Conservation (phyloP, 768 basidiomycete genomes). For the Cyclocybe cylindracea region DNA sequence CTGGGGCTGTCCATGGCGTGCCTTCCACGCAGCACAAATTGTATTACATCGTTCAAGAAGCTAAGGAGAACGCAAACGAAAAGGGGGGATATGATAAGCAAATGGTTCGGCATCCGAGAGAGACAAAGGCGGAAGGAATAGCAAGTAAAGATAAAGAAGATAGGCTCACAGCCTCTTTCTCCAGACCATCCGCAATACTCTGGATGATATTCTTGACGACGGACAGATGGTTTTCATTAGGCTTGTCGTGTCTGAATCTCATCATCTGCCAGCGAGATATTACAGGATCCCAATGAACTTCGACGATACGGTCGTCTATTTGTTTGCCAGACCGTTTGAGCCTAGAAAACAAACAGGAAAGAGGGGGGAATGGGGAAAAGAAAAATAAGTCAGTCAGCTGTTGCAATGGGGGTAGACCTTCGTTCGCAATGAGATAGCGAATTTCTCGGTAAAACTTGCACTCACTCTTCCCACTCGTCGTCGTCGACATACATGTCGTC, state of each 20-base stretch:
- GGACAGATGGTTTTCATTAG: constrained; percentile 81
- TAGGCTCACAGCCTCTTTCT: constrained; percentile 76
- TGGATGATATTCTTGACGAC: constrained; percentile 88
- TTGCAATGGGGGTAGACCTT: constrained; percentile 5
- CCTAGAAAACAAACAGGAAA: constrained; percentile 38
- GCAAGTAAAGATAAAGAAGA: not conserved
- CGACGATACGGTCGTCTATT: constrained; percentile 90
- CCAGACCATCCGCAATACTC: constrained; percentile 93
- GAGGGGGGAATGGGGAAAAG: not conserved
- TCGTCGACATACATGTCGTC: constrained; percentile 86
- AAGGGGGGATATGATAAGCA: not conserved
- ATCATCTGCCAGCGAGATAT: constrained; percentile 81
- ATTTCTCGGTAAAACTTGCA: constrained; percentile 16
- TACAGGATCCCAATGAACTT: constrained; percentile 86
- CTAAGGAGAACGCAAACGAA: constrained; percentile 33
- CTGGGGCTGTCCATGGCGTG: constrained; percentile 46
- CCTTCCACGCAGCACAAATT: constrained; percentile 78
- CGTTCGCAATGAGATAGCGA: constrained; percentile 14
- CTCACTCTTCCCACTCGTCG: constrained; percentile 92
- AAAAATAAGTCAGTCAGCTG: constrained; percentile 4
- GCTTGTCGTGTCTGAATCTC: constrained; percentile 94
- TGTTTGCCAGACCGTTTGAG: constrained; percentile 86
- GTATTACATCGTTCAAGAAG: constrained; percentile 62
- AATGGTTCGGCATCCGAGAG: not conserved
- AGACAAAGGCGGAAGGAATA: not conserved